phyloP scores from a whole-genome alignment of 2,329 filamentous ascomycete genomes.

The Aspergillus neoniger region DNA sequence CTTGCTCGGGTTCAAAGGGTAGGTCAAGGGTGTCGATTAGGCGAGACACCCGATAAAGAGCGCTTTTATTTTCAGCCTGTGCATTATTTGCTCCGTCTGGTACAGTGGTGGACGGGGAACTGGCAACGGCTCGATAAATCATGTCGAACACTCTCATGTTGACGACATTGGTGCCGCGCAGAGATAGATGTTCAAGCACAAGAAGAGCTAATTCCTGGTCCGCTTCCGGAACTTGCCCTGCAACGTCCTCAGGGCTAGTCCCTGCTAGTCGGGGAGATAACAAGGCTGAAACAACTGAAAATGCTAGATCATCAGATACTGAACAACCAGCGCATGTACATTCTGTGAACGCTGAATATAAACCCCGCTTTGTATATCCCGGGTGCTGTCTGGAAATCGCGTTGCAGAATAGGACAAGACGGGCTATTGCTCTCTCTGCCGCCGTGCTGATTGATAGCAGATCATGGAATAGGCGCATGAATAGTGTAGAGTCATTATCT shows the following conservation, averaged over 20 bases:
- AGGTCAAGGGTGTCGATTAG: slow-evolving; percentile 33
- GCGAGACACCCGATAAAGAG: slow-evolving; percentile 26
- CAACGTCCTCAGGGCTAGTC: not conserved
- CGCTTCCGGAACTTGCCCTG: slow-evolving; percentile 22
- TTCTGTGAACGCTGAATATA: slow-evolving; percentile 38
- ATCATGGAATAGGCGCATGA: slow-evolving; percentile 45
- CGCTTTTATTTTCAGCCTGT: not conserved
- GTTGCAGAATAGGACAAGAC: slow-evolving; percentile 40
- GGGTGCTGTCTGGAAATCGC: slow-evolving; percentile 43
- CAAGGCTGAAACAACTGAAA: slow-evolving; percentile 41
- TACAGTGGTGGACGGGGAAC: slow-evolving; percentile 42
- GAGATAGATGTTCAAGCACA: slow-evolving; percentile 46
- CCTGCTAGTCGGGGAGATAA: slow-evolving; percentile 28
- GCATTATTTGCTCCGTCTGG: not conserved
- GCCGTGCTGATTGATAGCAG: slow-evolving; percentile 31
- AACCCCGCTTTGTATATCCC: slow-evolving; percentile 36
- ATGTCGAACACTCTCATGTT: slow-evolving; percentile 52
- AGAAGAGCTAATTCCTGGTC: slow-evolving; percentile 41
- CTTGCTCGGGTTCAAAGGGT: slow-evolving; percentile 32
- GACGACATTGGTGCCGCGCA: slow-evolving; percentile 44
- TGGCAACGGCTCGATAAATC: slow-evolving; percentile 42
- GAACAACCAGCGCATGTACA: slow-evolving; percentile 37
- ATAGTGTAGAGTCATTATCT: slow-evolving; percentile 45
- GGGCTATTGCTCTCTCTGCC: slow-evolving; percentile 32
- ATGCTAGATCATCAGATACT: slow-evolving; percentile 37